Conservation (phyloP, 345 rosid species). For the Syzygium oleosum region DNA sequence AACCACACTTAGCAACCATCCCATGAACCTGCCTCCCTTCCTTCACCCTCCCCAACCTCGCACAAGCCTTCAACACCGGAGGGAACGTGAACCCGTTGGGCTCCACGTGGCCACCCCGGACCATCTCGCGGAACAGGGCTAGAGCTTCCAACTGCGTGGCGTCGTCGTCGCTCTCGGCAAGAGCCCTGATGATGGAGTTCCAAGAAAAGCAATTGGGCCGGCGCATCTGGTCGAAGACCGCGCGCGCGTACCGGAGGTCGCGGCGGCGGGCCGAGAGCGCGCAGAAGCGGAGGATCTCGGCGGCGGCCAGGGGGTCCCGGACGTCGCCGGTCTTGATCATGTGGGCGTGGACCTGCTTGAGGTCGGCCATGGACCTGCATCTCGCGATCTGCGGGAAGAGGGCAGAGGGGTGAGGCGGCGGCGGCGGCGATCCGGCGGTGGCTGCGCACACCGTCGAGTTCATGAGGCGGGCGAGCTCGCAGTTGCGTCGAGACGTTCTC, state of each 20-base stretch:
- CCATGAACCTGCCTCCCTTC: slow-evolving; percentile 67
- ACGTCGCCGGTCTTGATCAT: slow-evolving; percentile 56
- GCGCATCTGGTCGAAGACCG: slow-evolving; percentile 39
- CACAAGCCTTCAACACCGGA: slow-evolving; percentile 57
- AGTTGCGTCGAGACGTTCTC: neutral
- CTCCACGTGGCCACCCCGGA: slow-evolving; percentile 25
- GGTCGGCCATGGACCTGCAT: slow-evolving; percentile 37
- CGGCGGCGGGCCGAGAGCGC: slow-evolving; percentile 30
- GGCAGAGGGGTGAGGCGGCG: slow-evolving; percentile 29
- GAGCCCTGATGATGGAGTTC: slow-evolving; percentile 67
- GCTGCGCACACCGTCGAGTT: neutral
- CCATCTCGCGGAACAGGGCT: slow-evolving; percentile 35
- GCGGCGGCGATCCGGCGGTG: neutral
- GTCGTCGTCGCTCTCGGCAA: slow-evolving; percentile 28
- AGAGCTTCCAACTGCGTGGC: slow-evolving; percentile 23
- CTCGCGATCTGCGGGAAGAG: slow-evolving; percentile 45
- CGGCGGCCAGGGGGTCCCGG: slow-evolving; percentile 59
- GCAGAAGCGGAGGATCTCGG: slow-evolving; percentile 47
- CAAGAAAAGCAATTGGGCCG: slow-evolving; percentile 68
- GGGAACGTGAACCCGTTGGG: slow-evolving; percentile 63
- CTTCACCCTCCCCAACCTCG: slow-evolving; percentile 24
- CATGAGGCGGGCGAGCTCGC: neutral
- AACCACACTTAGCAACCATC: slow-evolving; percentile 38
- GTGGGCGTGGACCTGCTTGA: slow-evolving; percentile 55
- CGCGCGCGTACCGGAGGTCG: slow-evolving; percentile 31